phyloP scores from a whole-genome alignment of 805 yeast species.

The Metschnikowia picachoensis region DNA sequence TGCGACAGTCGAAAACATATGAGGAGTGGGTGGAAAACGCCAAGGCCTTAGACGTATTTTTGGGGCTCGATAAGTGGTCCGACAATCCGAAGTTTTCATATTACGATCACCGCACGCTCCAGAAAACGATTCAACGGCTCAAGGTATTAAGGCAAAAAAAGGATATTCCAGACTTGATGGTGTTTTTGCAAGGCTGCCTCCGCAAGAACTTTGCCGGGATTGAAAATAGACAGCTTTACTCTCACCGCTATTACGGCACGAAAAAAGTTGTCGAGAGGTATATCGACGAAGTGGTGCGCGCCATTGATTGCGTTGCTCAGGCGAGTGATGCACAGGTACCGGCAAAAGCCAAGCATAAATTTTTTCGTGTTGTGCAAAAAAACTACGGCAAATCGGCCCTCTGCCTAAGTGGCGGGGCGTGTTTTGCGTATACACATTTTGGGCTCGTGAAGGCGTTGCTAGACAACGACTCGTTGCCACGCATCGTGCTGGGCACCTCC shows the following conservation, averaged over 20 bases:
- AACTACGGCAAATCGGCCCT: conserved; percentile 72
- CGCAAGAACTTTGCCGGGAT: conserved; percentile 76
- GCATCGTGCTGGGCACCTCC: conserved; percentile 70
- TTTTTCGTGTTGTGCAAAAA: conserved; percentile 55
- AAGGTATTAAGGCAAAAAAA: conserved; percentile 26
- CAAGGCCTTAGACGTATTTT: conserved; percentile 47
- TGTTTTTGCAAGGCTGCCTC: conserved; percentile 60
- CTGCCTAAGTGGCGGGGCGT: conserved; percentile 76
- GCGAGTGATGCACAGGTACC: conserved; percentile 32
- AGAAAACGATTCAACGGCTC: conserved; percentile 44
- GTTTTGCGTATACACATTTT: conserved; percentile 73
- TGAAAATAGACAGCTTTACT: conserved; percentile 65
- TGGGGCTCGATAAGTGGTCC: conserved; percentile 65
- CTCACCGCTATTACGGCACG: conserved; percentile 75
- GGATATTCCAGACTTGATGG: conserved; percentile 44
- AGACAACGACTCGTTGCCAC: conserved; percentile 63
- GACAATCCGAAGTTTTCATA: conserved; percentile 56
- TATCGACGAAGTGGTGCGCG: conserved; percentile 47
- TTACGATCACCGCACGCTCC: conserved; percentile 63
- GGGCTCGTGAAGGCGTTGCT: conserved; percentile 70
- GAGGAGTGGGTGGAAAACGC: conserved; percentile 65
- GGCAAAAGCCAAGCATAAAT: conserved; percentile 39
- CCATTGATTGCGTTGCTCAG: conserved; percentile 43
- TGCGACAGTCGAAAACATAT: conserved; percentile 49
- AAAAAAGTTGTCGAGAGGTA: conserved; percentile 55